Percentiles rank a stretch among this genome's conserved stretches.
These are phyloP conservation scores for Iris macrosiphon DNA, from an alignment of 106 monocot genomes.

Conservation along the genomic window DNA sequence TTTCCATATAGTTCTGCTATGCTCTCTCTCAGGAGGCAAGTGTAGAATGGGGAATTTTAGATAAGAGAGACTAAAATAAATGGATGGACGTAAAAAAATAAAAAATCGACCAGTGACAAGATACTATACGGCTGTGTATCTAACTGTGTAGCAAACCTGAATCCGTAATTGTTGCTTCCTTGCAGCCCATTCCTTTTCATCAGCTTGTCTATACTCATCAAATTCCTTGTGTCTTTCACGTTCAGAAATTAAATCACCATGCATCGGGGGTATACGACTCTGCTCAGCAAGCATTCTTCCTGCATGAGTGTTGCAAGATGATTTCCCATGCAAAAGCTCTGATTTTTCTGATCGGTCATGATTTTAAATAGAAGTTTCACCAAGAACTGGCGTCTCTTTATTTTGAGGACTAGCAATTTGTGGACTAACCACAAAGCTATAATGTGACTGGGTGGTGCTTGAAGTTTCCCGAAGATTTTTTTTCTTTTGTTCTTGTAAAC, in stretches of 20 bases:
- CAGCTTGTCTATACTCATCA: conserved; percentile 68
- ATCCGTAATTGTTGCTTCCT: conserved; percentile 55
- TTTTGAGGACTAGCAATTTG: conserved; percentile 1
- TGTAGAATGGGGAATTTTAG: no score
- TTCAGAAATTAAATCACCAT: conserved; percentile 38
- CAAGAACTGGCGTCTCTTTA: conserved; percentile 3
- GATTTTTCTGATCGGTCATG: not conserved
- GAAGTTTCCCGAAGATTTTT: not conserved
- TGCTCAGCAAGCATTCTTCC: conserved; percentile 2
- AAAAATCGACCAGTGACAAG: no score
- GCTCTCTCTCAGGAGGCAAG: no score
- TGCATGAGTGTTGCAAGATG: not conserved
- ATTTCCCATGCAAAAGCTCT: not conserved
- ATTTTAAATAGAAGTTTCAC: not conserved
- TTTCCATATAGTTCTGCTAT: no score
- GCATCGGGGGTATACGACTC: not conserved
- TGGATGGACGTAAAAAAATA: no score
- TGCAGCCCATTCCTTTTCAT: conserved; percentile 87
- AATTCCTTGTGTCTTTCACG: conserved; percentile 84
- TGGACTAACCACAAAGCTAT: not conserved
- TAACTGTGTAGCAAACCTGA: conserved; percentile 53
- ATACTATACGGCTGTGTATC: no score
- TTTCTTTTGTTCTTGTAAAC: conserved; percentile 11
- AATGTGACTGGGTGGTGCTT: not conserved
- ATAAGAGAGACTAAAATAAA: no score